Conservation (phyloP, 768 basidiomycete genomes). For the Suillus lakei region DNA sequence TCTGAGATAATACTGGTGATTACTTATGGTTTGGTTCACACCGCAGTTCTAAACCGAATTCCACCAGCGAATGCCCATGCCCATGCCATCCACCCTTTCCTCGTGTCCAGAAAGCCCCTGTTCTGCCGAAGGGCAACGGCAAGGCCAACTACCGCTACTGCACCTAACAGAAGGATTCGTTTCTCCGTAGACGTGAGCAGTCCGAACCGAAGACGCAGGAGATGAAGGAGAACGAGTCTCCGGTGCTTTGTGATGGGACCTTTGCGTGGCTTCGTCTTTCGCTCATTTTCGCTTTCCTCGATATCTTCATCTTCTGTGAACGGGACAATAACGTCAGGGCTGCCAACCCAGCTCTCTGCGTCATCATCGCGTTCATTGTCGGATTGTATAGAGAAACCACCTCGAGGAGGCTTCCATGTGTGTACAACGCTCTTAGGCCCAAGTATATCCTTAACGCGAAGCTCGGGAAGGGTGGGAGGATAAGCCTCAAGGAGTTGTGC, state of each 20-base stretch:
- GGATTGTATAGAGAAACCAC: not conserved
- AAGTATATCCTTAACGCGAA: slow-evolving; percentile 64
- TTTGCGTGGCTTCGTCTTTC: slow-evolving; percentile 18
- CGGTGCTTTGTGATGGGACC: slow-evolving; percentile 1
- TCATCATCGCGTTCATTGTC: slow-evolving; percentile 45
- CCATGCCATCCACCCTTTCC: slow-evolving; percentile 4
- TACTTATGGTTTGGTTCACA: not conserved
- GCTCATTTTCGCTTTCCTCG: slow-evolving; percentile 38
- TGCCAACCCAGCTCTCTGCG: slow-evolving; percentile 63
- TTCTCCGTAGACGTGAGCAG: slow-evolving; percentile 33
- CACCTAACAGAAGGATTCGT: slow-evolving; percentile 57
- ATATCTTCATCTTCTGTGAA: slow-evolving; percentile 35
- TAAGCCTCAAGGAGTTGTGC: slow-evolving; percentile 61
- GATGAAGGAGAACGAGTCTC: slow-evolving; percentile 12
- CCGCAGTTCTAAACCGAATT: not conserved
- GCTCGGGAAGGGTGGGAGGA: slow-evolving; percentile 62
- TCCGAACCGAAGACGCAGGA: slow-evolving; percentile 22
- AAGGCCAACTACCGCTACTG: slow-evolving; percentile 70
- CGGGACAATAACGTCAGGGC: slow-evolving; percentile 61
- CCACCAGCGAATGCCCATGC: not conserved
- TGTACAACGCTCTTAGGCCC: slow-evolving; percentile 78
- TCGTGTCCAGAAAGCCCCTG: not conserved
- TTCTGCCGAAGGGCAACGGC: slow-evolving; percentile 53
- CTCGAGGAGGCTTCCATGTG: slow-evolving; percentile 65
- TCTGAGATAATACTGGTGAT: not conserved